A percentile compares a stretch with the other conserved stretches of the same genome.
phyloP scores from a whole-genome alignment of 2,329 filamentous ascomycete species.

The Gnomoniopsis sp. region DNA sequence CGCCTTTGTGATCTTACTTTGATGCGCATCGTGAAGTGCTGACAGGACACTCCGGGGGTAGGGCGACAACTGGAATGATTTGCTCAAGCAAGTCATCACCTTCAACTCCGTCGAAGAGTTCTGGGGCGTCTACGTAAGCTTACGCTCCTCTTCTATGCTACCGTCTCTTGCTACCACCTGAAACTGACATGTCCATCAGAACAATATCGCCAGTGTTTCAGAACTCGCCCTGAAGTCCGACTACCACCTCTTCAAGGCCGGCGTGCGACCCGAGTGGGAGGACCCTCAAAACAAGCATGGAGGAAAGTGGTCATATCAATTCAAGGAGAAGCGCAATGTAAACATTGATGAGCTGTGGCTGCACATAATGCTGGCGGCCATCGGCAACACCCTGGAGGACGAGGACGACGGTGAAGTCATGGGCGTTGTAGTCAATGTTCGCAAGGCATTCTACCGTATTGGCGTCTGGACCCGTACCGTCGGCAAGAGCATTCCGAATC shows the following conservation, averaged over 20 bases:
- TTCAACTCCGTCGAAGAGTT: constrained; percentile 99
- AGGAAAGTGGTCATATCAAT: constrained; percentile 97
- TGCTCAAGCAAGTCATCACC: constrained; percentile 97
- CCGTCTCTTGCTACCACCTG: background rate
- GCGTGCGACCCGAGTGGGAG: constrained; percentile 97
- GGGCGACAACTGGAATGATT: constrained; percentile 98
- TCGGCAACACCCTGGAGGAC: constrained; percentile 94
- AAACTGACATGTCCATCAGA: constrained; percentile 50
- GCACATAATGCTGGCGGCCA: constrained; percentile 92
- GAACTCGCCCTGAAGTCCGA: constrained; percentile 97
- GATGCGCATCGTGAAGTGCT: constrained; percentile 22
- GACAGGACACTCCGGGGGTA: constrained; percentile 33
- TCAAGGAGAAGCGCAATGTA: constrained; percentile 90
- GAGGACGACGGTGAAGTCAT: constrained; percentile 96
- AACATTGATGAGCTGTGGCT: constrained; percentile 96
- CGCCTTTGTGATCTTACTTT: background rate
- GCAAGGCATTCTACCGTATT: constrained; percentile 96
- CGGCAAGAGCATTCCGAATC: constrained; percentile 75
- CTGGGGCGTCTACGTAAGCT: constrained; percentile 95
- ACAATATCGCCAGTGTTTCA: constrained; percentile 96
- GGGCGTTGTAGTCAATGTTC: constrained; percentile 98
- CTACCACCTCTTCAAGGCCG: constrained; percentile 98
- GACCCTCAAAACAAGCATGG: constrained; percentile 98
- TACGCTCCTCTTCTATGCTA: background rate
- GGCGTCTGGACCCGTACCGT: constrained; percentile 96